Base-by-base conservation (phyloP, 768 basidiomycete species). In the Kwoniella newhampshirensis region DNA sequence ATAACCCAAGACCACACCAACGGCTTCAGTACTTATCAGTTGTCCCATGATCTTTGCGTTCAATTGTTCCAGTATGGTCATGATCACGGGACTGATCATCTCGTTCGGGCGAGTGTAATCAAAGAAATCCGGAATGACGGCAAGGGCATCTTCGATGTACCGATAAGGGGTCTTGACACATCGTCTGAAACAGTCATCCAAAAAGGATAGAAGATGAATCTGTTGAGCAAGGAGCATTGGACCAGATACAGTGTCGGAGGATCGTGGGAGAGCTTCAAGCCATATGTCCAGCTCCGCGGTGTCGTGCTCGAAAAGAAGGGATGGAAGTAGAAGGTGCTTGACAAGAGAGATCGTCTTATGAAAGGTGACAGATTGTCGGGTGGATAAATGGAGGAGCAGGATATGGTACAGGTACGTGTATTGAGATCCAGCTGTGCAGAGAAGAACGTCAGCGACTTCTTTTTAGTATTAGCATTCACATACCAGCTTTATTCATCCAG, bases 181-280 rank as follows among this genome's bases (percentile, higher is more conserved):
- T 17, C 89, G 81, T 55, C 87, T 86, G 2, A 88, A 80, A 68
- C 91, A 94, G 48, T 92, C 90, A 62, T 97, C 93, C 11, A 96
- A 66, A 77, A 96, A 91, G 0, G 67, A 64, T 1, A 79, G 62
- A 17, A 87, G 25, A 86, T 82, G 40, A 55, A 87, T 84, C 46
- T 69, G 67, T 48, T 73, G 71, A 9, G 62, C 63, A 4, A 73
- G 28, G 5, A 67, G 63, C 20, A 70, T 13, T 12, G 57, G 55
- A 39, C 57, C 60, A 66, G 64, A 13, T 64, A 66, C 12, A 81
- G 79, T 27, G 70, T 75, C 6, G 75, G 78, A 3, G 1, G 71
- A 75, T 20, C 54, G 32, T 0, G 89, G 87, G 0, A 93, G 75
- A 0, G 84, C 81, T 0, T 78, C 73, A 1, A 97, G 79, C 91